phyloP scores from a whole-genome alignment of 2,329 filamentous ascomycete genomes.

The Stachybotrys elegans region DNA sequence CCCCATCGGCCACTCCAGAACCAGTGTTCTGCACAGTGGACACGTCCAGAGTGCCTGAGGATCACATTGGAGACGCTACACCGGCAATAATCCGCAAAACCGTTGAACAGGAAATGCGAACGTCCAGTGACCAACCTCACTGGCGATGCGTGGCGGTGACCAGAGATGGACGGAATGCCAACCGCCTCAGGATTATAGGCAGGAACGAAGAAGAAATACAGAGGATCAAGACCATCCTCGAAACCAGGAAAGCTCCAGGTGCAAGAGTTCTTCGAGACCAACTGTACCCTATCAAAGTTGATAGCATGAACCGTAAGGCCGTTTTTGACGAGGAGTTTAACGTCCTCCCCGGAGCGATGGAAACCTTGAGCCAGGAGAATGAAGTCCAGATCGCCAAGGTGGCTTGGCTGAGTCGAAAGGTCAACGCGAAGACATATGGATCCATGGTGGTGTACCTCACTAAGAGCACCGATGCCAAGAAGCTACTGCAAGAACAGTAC shows the following conservation, averaged over 20 bases:
- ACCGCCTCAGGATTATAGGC: conserved; percentile 3
- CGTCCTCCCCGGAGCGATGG: conserved; percentile 9
- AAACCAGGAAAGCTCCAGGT: conserved; percentile 6
- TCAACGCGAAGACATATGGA: conserved; percentile 14
- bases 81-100: conserved; percentile 1
- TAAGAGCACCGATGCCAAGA: conserved; percentile 5
- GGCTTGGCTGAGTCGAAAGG: conserved; percentile 16
- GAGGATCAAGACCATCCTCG: conserved; percentile 4
- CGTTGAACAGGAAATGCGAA: conserved; percentile 3
- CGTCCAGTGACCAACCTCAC: conserved; percentile 2
- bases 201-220: conserved; percentile 6
- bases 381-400: conserved; percentile 16
- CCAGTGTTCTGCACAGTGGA: conserved; percentile 5
- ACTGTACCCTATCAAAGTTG: conserved; percentile 18
- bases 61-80: conserved; percentile 2
- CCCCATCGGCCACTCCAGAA: conserved; percentile 4
- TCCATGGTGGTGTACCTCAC: conserved; percentile 13
- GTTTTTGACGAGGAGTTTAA: conserved; percentile 14
- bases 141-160: conserved; percentile 4
- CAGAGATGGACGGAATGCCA: conserved; percentile 4
- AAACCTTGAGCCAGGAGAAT: conserved; percentile 16
- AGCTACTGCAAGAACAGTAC: conserved; percentile 6
- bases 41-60: conserved; percentile 5
- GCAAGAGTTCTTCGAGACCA: conserved; percentile 15
- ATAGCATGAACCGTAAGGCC: conserved; percentile 14